phyloP scores from a whole-genome alignment of 2,329 filamentous ascomycete species.

The Drechslerella dactyloides region DNA sequence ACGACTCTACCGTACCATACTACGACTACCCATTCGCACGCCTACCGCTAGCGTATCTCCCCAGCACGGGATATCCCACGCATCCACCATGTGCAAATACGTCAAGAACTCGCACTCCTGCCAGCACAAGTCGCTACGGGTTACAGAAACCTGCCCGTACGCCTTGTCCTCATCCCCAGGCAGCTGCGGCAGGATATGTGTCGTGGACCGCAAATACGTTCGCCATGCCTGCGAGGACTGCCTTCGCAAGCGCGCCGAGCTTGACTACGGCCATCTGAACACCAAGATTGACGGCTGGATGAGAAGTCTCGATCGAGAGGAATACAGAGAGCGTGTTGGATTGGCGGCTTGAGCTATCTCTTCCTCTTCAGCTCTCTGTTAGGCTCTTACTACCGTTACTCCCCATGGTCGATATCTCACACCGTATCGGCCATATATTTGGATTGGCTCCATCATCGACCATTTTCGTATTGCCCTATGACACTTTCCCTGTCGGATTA shows the following conservation, averaged over 20 bases:
- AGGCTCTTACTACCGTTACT: too few relatives aligned
- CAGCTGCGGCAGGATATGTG: constrained; percentile 46
- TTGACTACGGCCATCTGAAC: constrained; percentile 37
- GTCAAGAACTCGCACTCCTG: constrained; percentile 49
- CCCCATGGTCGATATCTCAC: neutral
- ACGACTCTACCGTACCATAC: too few relatives aligned
- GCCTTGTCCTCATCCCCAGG: constrained; percentile 41
- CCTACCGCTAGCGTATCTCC: neutral
- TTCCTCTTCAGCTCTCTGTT: too few relatives aligned
- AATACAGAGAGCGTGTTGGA: constrained; percentile 34
- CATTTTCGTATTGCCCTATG: neutral
- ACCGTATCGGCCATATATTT: neutral
- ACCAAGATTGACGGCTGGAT: constrained; percentile 48
- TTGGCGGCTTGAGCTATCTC: constrained; percentile 22
- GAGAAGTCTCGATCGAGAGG: constrained; percentile 30
- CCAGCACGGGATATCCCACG: neutral
- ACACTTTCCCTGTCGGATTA: too few relatives aligned
- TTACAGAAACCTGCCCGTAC: constrained; percentile 46
- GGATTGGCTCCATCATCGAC: neutral
- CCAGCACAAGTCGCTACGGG: constrained; percentile 46
- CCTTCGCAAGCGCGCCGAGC: constrained; percentile 38
- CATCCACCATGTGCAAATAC: constrained; percentile 47
- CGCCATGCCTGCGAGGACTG: constrained; percentile 45
- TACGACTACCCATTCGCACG: neutral
- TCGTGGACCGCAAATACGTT: constrained; percentile 45